A percentile compares a stretch with the other conserved stretches of the same genome.
These are phyloP conservation scores for Barnettozyma californica DNA, from an alignment of 805 yeast genomes.

Conservation along the genomic window DNA sequence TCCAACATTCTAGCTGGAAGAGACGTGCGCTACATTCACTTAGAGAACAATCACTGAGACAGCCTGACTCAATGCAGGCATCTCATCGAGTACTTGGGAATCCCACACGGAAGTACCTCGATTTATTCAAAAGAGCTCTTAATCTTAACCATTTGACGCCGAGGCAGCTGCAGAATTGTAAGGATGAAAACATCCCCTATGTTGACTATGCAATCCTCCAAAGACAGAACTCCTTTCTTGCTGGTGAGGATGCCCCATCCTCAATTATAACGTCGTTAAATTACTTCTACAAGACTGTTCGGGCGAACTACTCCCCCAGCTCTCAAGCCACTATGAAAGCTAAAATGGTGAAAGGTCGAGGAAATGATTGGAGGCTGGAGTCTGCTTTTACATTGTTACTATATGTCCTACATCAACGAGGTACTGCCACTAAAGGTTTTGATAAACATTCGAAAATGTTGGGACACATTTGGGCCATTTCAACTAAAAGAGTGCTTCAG, in stretches of 20 bases:
- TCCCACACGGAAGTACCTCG: neutral
- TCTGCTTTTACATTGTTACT: constrained; percentile 14
- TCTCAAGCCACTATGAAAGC: neutral
- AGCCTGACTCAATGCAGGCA: neutral
- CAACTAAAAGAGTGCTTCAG: neutral
- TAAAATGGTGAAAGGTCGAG: neutral
- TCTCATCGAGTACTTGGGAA: neutral
- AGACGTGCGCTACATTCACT: neutral
- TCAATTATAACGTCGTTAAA: neutral
- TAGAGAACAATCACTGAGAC: neutral
- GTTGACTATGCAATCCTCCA: constrained; percentile 3
- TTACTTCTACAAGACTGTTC: neutral
- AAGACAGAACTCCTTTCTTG: constrained; percentile 2
- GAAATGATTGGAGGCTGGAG: constrained; percentile 8
- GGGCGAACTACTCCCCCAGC: neutral
- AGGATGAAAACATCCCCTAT: constrained; percentile 5
- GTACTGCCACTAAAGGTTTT: neutral
- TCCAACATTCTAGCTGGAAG: neutral
- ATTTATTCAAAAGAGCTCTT: neutral
- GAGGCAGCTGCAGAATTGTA: neutral
- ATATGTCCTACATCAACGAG: neutral
- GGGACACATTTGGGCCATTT: neutral
- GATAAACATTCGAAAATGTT: neutral
- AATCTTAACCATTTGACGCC: constrained; percentile 1
- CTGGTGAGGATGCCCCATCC: neutral